Evolutionary conservation across 1,284 basidiomycete species (phyloP), one percentile per base, ranked within the genome.

Genomic region (Kalmanozyma brasiliensis): DNA sequence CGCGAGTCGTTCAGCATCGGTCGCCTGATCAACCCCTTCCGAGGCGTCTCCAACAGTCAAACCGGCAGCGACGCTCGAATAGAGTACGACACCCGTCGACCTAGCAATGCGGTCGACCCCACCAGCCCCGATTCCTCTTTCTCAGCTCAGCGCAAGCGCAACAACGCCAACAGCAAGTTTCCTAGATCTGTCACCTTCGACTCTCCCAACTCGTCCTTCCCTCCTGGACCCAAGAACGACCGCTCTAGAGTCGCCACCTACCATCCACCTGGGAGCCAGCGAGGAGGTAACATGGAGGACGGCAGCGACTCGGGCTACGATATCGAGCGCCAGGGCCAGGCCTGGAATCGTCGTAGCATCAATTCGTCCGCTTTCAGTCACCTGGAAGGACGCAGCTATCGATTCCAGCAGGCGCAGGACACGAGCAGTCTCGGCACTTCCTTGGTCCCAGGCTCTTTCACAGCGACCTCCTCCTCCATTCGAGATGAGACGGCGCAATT

Each of bases 401-500:
- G 67, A 8, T 70, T 65, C 23, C 67, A 70, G 41, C 67, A 41
- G 16, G 46, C 55, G 8, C 58, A 72, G 22, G 73, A 76, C 38
- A 10, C 52, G 8, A 29, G 17, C 26, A 43, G 35, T 22, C 36
- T 62, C 16, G 58, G 26, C 32, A 57, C 49, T 11, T 57, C 71
- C 2, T 23, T 73, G 16, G 51, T 66, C 1, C 67, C 74, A 1
- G 65, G 69, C 34, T 73, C 76, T 5, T 81, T 77, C 56, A 78
- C 79, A 7, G 80, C 79, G 10, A 78, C 76, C 4, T 69, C 63
- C 5, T 62, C 64, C 16, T 71, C 70, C 4, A 80, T 81, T 30
- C 69, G 80, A 8, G 77, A 74, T 33, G 63, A 71, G 10, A 81
- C 80, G 0, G 80, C 80, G 10, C 76, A 75, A 23, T 67, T 81